phyloP scores from a whole-genome alignment of 805 yeast species.

The Debaryomyces prosopidis region DNA sequence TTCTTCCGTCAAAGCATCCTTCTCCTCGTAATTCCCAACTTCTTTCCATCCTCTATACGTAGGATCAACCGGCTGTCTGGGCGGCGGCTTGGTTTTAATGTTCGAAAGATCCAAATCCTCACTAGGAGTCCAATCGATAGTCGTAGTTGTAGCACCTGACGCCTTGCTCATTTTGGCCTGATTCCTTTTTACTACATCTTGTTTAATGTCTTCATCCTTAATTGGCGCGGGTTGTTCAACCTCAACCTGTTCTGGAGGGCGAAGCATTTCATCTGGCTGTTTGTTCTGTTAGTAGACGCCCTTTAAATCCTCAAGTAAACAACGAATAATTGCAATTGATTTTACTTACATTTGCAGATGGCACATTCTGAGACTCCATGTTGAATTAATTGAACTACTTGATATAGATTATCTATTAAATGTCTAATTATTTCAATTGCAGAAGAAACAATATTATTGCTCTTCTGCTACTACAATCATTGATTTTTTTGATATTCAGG shows the following conservation, averaged over 20 bases:
- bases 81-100: constrained; percentile 36
- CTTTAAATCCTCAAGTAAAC: background rate
- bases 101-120: constrained; percentile 37
- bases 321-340: no score
- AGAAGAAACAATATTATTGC: background rate
- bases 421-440: background rate
- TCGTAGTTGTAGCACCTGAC: constrained; percentile 4
- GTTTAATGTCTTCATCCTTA: constrained; percentile 6
- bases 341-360: constrained; percentile 2
- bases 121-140: constrained; percentile 29
- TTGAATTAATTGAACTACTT: background rate
- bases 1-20: constrained; percentile 61
- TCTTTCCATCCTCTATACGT: constrained; percentile 93
- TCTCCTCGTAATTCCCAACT: constrained; percentile 81
- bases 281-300: background rate
- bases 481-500: background rate
- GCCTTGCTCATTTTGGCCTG: constrained; percentile 1
- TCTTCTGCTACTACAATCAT: background rate
- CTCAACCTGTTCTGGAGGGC: constrained; percentile 32
- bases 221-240: constrained; percentile 15
- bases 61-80: constrained; percentile 58
- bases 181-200: background rate
- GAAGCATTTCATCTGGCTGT: constrained; percentile 35
- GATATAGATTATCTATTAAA: background rate
- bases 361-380: background rate